Evolutionary conservation across 257 asterid species (phyloP), one percentile per base, ranked within the genome.

Genomic region (Capsicum baccatum): DNA sequence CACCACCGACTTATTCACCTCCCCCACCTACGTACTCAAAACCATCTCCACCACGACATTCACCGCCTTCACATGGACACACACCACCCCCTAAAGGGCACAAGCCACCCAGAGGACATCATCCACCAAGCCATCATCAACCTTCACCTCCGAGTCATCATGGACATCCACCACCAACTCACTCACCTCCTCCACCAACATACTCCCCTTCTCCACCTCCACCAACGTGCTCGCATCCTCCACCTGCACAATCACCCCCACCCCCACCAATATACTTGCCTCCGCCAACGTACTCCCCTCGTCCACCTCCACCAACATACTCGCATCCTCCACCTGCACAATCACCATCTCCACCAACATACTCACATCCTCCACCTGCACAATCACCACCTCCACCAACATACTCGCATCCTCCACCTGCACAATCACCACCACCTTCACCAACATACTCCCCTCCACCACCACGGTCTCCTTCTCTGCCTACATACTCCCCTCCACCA

Each of bases 61-160:
- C 69, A 9, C 44, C 83, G 16, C 76, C 88, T 16, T 6, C 39
- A 54, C 80, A 16, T 66, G 16, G 52, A 17, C 37, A 74, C 7
- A 2, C 81, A 14, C 87, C 87, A 48, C 79, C 87, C 19, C 7
- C 33, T 44, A 44, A 44, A 44, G 8, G 48, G 8, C 6, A 44
- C 48, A 44, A 6, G 48, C 48, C 48, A 44, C 48, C 48, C 6
- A 44, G 48, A 44, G 48, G 48, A 44, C 48, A 44, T 44, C 79
- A 39, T 44, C 79, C 83, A 13, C 81, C 85, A n/a, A 44, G 48
- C 82, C 62, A 15, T n/a, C 83, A 21, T 69, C n/a, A 37, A 33
- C n/a, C 59, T 44, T 44, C 48, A 44, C 48, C 48, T 44, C 48
- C 48, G 8, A 44, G 48, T 44, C 48, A 6, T 44, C 48, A 44